These are phyloP conservation scores for Pythium coloratum DNA, from an alignment of 352 stramenopile genomes.

Conservation along the genomic window DNA sequence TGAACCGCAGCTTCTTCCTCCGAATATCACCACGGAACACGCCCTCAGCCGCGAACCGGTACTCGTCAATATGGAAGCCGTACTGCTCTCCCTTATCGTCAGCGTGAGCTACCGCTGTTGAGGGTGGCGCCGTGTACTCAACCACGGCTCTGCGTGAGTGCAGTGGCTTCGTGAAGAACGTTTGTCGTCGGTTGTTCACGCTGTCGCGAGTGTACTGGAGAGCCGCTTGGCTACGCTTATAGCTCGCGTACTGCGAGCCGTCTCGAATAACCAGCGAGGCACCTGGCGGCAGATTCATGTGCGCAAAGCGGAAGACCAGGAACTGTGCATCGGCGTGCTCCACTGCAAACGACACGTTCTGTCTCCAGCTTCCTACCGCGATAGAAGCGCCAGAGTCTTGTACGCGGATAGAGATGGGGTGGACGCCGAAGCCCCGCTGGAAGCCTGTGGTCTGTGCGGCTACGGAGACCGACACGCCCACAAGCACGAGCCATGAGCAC, in stretches of 20 bases:
- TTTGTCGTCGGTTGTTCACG: not conserved
- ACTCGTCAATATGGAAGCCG: slow-evolving; percentile 43
- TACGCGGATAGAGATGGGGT: slow-evolving; percentile 10
- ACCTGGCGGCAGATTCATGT: slow-evolving; percentile 26
- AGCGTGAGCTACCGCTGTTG: not conserved
- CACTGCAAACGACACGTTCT: slow-evolving; percentile 28
- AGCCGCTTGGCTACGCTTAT: not conserved
- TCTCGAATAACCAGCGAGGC: slow-evolving; percentile 28
- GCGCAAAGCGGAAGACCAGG: slow-evolving; percentile 36
- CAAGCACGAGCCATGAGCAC: not conserved
- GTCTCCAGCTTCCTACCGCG: not conserved
- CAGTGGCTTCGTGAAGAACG: slow-evolving; percentile 30
- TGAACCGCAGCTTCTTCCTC: not conserved
- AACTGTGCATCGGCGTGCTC: slow-evolving; percentile 32
- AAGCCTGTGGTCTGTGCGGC: not conserved
- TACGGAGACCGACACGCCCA: not conserved
- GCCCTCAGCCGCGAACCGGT: slow-evolving; percentile 24
- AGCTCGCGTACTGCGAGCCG: not conserved
- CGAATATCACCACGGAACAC: not conserved
- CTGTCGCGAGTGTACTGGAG: not conserved
- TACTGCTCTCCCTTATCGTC: slow-evolving; percentile 1
- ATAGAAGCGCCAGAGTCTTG: not conserved
- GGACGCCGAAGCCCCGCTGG: slow-evolving; percentile 16
- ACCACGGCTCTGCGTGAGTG: slow-evolving; percentile 10
- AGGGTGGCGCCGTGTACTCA: slow-evolving; percentile 20